Percentiles rank a stretch among this genome's conserved stretches.
Conservation (phyloP, 2,329 filamentous ascomycete genomes). For the Penicillium sp. region DNA sequence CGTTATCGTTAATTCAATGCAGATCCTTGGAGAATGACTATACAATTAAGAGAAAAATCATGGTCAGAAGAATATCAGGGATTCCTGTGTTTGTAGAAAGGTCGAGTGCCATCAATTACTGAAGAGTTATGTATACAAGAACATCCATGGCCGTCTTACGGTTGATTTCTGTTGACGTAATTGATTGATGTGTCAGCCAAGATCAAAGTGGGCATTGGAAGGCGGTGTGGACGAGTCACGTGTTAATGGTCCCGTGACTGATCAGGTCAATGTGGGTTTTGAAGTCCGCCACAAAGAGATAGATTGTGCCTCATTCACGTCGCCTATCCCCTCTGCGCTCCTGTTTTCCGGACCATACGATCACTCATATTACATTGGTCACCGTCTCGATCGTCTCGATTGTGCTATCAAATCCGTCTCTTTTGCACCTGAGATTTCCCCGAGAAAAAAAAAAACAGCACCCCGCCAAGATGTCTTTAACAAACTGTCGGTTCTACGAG, state of each 20-base stretch:
- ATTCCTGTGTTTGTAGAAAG: not conserved
- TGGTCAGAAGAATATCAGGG: not conserved
- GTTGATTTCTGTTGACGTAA: not conserved
- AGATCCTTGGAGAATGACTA: not conserved
- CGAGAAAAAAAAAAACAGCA: slow-evolving; percentile 31
- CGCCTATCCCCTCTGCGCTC: slow-evolving; percentile 9
- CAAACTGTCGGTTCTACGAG: slow-evolving; percentile 96
- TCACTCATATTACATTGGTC: slow-evolving; percentile 9
- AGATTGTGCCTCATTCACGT: slow-evolving; percentile 29
- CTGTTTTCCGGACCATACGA: slow-evolving; percentile 8
- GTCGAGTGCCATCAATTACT: not conserved
- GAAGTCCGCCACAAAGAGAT: slow-evolving; percentile 39
- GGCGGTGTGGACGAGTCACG: slow-evolving; percentile 5
- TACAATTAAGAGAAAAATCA: not conserved
- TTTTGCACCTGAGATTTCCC: slow-evolving; percentile 6
- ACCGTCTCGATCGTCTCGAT: slow-evolving; percentile 11
- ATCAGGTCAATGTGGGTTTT: slow-evolving; percentile 37
- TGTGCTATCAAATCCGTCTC: slow-evolving; percentile 11
- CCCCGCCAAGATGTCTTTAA: slow-evolving; percentile 80
- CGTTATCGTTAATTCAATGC: slow-evolving; percentile 3
- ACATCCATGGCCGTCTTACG: not conserved
- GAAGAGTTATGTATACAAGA: not conserved
- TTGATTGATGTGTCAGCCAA: not conserved
- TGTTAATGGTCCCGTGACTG: slow-evolving; percentile 12
- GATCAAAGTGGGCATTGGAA: not conserved